Evolutionary conservation across 2,329 filamentous ascomycete species (phyloP).

Genomic region (Colletotrichum sp.): DNA sequence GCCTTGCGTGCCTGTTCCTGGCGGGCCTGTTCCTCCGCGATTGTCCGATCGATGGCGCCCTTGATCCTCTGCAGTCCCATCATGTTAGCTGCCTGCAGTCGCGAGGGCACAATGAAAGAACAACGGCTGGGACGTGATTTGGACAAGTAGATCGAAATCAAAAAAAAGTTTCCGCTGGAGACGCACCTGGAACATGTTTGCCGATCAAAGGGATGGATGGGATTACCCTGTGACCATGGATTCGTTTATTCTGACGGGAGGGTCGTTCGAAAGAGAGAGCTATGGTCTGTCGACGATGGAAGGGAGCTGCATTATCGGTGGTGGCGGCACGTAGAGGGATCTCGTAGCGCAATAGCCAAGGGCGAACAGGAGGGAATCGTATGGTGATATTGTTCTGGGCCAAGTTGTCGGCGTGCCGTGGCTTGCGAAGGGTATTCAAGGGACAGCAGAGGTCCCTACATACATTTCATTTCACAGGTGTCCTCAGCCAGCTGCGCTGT

Average conservation of each 20-base stretch:
- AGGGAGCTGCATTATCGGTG: constrained; percentile 15
- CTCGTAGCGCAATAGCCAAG: not conserved
- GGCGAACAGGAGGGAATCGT: not conserved
- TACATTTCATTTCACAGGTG: constrained; percentile 10
- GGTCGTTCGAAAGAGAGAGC: not conserved
- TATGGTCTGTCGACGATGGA: constrained; percentile 1
- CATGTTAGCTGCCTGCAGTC: not conserved
- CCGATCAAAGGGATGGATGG: constrained; percentile 18
- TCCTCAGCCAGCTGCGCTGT: constrained; percentile 10
- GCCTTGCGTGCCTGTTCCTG: constrained; percentile 54
- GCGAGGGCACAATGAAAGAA: not conserved
- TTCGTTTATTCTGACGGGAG: not conserved
- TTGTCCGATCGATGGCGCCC: constrained; percentile 83
- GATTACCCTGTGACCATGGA: constrained; percentile 22
- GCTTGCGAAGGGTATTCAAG: not conserved
- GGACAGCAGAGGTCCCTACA: not conserved
- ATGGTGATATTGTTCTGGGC: not conserved
- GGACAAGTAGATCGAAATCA: not conserved
- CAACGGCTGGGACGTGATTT: not conserved
- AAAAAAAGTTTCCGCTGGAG: constrained; percentile 3
- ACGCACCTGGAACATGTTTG: constrained; percentile 31
- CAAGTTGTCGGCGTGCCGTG: not conserved
- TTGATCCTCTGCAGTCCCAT: constrained; percentile 69
- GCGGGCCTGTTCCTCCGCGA: constrained; percentile 90
- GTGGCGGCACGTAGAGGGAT: not conserved